Base-by-base conservation (phyloP, 164 flowering plant genomes). In the Euptelea pleiosperma region DNA sequence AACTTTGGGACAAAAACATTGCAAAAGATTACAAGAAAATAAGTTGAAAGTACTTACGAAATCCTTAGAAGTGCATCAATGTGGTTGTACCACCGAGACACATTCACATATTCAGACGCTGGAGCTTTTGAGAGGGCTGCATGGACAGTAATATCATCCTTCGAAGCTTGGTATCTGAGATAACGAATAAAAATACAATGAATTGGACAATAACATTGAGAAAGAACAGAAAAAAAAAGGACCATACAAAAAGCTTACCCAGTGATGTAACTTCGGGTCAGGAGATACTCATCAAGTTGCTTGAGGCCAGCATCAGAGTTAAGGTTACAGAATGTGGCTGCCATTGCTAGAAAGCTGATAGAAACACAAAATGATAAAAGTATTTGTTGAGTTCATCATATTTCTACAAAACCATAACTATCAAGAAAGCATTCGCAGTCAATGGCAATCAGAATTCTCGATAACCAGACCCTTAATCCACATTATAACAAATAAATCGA, bases 101-200 rank as follows among this genome's bases (percentile, higher is more conserved):
- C 86, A 74, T 94, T 94, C 29, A 85, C 82, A 56, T 69, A 88
- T 16, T 77, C 70, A 1, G 87, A 46, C 4, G 86, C 66, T 37
- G 91, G 95, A 33, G 80, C 68, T 14, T 64, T 59, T 2, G 85
- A 29, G 22, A 93, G 65, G 39, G 96, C 87, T 6, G 83, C 66
- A 71, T 73, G 65, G 44, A 93, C 87, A 21, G 79, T 76, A 21
- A 90, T 41, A 64, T 93, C 98, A 74, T 94, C 96, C 78, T 86
- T 88, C 3, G 99, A 93, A 52, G 97, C 96, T 60, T 83, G 96
- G 68, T 82, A 87, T 40, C 92, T 90, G 68, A 47, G 22, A 64
- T 10, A 11, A 46, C 22, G 19, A 58, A 8, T 28, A 29, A 42
- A 49, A 26, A 62, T 14, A 44, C 2, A 25, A 25, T 19, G 24